phyloP scores from a whole-genome alignment of 2,329 filamentous ascomycete genomes.

The Fusarium sp. region DNA sequence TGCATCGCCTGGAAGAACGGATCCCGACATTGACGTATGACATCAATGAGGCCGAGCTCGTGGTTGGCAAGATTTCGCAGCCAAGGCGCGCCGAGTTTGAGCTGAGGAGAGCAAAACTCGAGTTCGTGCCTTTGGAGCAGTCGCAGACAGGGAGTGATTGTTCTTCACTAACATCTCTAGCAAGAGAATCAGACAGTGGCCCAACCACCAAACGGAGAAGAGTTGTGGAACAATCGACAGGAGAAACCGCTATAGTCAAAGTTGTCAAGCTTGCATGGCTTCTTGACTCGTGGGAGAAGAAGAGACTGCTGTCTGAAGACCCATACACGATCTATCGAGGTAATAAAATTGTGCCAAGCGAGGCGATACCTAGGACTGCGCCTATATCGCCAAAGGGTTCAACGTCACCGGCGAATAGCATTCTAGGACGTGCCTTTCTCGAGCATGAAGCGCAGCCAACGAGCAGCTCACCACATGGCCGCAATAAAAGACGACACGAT shows the following conservation, averaged over 20 bases:
- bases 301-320: conserved; percentile 60
- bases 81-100: conserved; percentile 82
- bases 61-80: conserved; percentile 79
- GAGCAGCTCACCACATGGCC: conserved; percentile 23
- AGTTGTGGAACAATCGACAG: neutral
- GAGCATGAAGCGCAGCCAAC: conserved; percentile 22
- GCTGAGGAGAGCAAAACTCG: conserved; percentile 75
- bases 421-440: conserved; percentile 43
- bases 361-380: neutral
- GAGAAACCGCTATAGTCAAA: conserved; percentile 55
- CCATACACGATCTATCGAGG: conserved; percentile 70
- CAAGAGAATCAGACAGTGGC: conserved; percentile 6
- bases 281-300: conserved; percentile 63
- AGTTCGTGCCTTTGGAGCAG: conserved; percentile 60
- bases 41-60: conserved; percentile 76
- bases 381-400: conserved; percentile 7
- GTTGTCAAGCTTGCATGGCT: conserved; percentile 73
- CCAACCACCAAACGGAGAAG: conserved; percentile 41
- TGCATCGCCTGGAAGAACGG: conserved; percentile 73
- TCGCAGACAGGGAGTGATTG: neutral
- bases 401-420: conserved; percentile 28
- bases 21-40: conserved; percentile 78
- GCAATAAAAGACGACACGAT: conserved; percentile 21
- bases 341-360: conserved; percentile 45
- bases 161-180: neutral